Base-by-base conservation (phyloP, 768 basidiomycete genomes). In the Pluteus cervinus region DNA sequence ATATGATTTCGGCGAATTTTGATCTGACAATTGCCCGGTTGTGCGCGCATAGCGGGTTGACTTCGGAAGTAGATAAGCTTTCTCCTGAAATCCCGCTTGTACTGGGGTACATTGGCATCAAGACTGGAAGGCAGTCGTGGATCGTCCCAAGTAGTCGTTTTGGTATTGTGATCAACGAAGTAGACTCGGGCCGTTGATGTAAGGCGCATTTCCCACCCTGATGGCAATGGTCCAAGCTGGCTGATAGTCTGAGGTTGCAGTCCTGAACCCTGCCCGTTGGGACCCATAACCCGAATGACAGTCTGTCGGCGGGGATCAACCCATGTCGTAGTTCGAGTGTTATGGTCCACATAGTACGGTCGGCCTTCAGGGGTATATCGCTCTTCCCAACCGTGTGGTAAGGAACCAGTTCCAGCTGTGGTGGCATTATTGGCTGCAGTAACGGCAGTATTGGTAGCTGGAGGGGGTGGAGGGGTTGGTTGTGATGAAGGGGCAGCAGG, bases 91-190 rank as follows among this genome's bases (percentile, higher is more conserved):
- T 99, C 96, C 30, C 96, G 92, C 73, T 99, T 98, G 76, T 98
- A 98, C 64, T 99, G 96, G 12, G 96, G 96, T 1, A 98, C 94
- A 51, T 96, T 97, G 30, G 90, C 75, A 58, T 98, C 96, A 43
- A 98, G 69, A 28, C 91, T 88, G 8, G 93, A 96, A 8, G 96
- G 96, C 49, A 90, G 62, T 36, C 96, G 88, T 14, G 94, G 94
- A 58, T 99, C 96, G 59, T 99, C 96, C 96, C 96, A 99, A 1
- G 96, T 99, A 21, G 96, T 99, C 22, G 96, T 99, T 77, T 98
- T 97, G 39, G 96, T 98, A 65, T 98, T 98, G 68, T 99, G 96
- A 60, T 99, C 96, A 37, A 99, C 96, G 56, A 99, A 99, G 69
- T 99, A 99, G 5, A 99, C 96, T 33, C 96, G 83, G 2, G 96